These are phyloP conservation scores for Dictyostelium intermedium DNA, from an alignment of 78 protist species.

Conservation along the genomic window DNA sequence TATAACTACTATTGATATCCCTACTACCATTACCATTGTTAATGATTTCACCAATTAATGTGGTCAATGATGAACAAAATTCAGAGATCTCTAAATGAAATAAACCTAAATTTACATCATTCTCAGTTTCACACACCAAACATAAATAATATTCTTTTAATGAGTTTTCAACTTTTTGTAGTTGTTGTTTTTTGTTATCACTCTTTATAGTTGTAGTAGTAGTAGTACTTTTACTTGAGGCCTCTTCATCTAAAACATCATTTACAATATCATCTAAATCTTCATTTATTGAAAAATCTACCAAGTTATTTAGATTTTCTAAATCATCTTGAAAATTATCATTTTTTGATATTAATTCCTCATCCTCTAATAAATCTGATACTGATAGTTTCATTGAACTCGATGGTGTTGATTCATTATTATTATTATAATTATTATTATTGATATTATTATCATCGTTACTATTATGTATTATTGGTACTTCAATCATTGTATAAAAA, in stretches of 20 bases:
- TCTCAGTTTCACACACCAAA: conserved; percentile 49
- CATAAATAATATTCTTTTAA: conserved; percentile 49
- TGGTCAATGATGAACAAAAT: conserved; percentile 9
- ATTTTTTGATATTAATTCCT: neutral
- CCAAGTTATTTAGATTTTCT: neutral
- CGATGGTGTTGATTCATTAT: neutral
- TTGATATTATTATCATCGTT: neutral
- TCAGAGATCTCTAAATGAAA: conserved; percentile 50
- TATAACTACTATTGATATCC: neutral
- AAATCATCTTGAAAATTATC: conserved; percentile 10
- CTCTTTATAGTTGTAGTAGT: neutral
- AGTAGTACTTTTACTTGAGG: neutral
- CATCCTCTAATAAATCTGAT: neutral
- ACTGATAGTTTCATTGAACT: conserved; percentile 9
- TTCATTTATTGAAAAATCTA: neutral
- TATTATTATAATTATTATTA: neutral
- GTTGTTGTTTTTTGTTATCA: neutral
- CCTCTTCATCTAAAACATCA: too few species aligned
- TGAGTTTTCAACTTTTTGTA: neutral
- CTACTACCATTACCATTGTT: neutral
- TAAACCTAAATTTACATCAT: conserved; percentile 28
- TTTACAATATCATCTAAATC: conserved; percentile 3
- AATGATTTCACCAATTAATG: neutral
- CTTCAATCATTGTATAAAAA: conserved; percentile 54
- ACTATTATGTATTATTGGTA: conserved; percentile 10